Evolutionary conservation across 2,329 filamentous ascomycete genomes (phyloP).

Genomic region (Rutstroemia sydowiana): DNA sequence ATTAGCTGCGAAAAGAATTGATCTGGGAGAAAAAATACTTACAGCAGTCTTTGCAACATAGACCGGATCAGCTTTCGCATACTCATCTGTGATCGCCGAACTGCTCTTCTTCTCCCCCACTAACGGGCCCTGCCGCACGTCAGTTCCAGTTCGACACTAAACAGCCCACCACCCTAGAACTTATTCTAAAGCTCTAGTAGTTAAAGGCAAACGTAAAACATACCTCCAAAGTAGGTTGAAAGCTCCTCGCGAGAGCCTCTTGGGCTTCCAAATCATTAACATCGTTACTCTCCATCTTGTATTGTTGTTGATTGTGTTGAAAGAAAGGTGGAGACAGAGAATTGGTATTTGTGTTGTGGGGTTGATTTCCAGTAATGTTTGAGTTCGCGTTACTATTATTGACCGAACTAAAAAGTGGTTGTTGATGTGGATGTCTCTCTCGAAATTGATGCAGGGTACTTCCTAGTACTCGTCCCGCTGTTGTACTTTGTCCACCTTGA

Average conservation of each 20-base stretch:
- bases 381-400: background rate
- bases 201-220: conserved; percentile 19
- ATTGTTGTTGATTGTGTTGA: conserved; percentile 11
- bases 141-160: conserved; percentile 23
- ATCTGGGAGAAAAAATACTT: conserved; percentile 32
- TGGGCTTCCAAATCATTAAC: conserved; percentile 38
- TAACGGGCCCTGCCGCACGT: conserved; percentile 61
- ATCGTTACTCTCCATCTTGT: conserved; percentile 20
- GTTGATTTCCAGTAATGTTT: background rate
- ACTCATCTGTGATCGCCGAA: conserved; percentile 72
- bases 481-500: background rate
- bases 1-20: background rate
- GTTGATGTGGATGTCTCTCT: conserved; percentile 10
- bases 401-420: conserved; percentile 6
- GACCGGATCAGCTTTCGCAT: conserved; percentile 77
- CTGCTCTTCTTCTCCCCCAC: conserved; percentile 74
- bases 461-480: conserved; percentile 4
- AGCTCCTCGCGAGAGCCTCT: conserved; percentile 52
- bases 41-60: conserved; percentile 85
- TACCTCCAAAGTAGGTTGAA: conserved; percentile 51
- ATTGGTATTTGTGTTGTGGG: conserved; percentile 13
- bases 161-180: background rate
- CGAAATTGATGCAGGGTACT: conserved; percentile 9
- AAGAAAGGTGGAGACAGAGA: conserved; percentile 5
- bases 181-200: background rate